Base-by-base conservation (phyloP, 108 stramenopile species). In the Skeletonema costatum region DNA sequence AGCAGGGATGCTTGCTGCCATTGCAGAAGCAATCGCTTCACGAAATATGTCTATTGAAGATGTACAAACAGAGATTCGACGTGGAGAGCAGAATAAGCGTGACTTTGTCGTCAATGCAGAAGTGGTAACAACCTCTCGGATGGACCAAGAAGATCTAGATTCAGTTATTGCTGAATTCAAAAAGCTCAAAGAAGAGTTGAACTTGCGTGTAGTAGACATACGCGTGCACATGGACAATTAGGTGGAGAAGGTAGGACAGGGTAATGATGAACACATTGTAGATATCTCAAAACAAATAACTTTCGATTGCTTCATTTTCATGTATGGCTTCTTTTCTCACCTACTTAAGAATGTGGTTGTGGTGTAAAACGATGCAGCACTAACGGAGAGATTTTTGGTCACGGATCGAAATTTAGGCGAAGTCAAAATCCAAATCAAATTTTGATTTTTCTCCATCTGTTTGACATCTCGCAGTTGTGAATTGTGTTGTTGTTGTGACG, bases 1-100 rank as follows among this genome's bases (percentile, higher is more conserved):
- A 81, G 87, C 92, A 2, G 94, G 94, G 16, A 92, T 95, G 89
- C 66, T 95, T 35, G 94, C 94, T n/a, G 68, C 64, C 16, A 82
- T 95, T 53, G 71, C 91, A 2, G 89, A 92, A 71, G 82, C 78
- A 35, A 70, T 92, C 61, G 87, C 85, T 19, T 56, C 59, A 42
- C 73, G 86, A 60, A 88, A 90, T 2, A 79, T 95, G 86, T 90
- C 88, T 10, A 70, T 95, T 42, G 94, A 95, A 72, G 87, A 90
- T 70, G 66, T 95, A 29, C 80, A 87, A 21, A 95, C 94, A 11
- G 85, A 90, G 66, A 67, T 93, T 60, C 79, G 89, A 17, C 38
- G 77, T 19, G 84, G 73, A 60, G 81, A 74, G 25, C 42, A 66
- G 29, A 80, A 77, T 31, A 56, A 66, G 10, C 74, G 89, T 38